Percentiles rank a stretch among this genome's conserved stretches.
Evolutionary conservation across 2,329 filamentous ascomycete species (phyloP).

Genomic region (Colletotrichum orchidophilum): DNA sequence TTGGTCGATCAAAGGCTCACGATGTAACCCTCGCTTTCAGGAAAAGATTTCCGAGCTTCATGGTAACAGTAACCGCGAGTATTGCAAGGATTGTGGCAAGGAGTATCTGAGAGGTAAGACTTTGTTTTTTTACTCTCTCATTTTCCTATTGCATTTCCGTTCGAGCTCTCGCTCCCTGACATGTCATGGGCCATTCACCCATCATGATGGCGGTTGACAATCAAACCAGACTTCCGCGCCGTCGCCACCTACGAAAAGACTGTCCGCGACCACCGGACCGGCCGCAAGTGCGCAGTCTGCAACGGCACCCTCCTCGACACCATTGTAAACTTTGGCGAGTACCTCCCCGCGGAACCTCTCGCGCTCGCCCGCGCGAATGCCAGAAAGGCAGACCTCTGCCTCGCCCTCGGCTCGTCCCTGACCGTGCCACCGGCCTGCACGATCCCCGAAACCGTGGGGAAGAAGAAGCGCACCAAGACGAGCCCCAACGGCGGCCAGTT

Average conservation of each 20-base stretch:
- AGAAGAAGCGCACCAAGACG: constrained; percentile 30
- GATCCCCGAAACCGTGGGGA: constrained; percentile 48
- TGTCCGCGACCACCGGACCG: constrained; percentile 56
- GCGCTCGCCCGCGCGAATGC: constrained; percentile 47
- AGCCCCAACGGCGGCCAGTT: constrained; percentile 40
- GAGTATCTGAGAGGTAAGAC: constrained; percentile 57
- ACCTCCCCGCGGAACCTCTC: constrained; percentile 43
- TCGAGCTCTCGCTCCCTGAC: too few species aligned
- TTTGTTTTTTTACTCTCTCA: too few species aligned
- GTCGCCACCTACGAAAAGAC: constrained; percentile 53
- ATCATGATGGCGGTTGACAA: neutral
- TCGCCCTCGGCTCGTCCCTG: constrained; percentile 56
- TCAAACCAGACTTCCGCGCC: constrained; percentile 51
- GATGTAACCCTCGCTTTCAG: constrained; percentile 25
- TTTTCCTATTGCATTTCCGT: neutral
- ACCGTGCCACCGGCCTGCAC: constrained; percentile 53
- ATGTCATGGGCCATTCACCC: neutral
- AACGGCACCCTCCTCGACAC: constrained; percentile 50
- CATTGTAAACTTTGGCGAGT: constrained; percentile 57
- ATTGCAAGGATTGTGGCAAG: constrained; percentile 53
- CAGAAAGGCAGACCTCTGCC: constrained; percentile 53
- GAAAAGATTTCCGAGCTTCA: constrained; percentile 56
- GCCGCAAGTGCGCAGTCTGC: constrained; percentile 53
- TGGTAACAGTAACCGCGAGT: constrained; percentile 57
- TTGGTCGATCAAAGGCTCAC: neutral